Percentiles rank a stretch among this genome's conserved stretches.
Evolutionary conservation across 352 stramenopile genomes (phyloP).

Genomic region (Phytophthora aleatoria): DNA sequence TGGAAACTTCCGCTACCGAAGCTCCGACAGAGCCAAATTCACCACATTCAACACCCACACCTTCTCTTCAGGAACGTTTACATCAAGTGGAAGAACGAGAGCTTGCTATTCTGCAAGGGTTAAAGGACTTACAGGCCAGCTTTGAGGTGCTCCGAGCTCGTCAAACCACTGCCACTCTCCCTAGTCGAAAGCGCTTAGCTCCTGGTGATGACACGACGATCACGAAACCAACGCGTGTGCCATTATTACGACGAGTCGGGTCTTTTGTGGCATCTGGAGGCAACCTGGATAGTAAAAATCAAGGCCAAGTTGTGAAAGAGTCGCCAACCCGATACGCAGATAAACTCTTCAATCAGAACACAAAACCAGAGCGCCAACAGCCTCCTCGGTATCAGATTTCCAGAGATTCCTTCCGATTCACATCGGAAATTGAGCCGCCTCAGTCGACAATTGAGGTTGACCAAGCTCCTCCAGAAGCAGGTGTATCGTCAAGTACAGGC

Average conservation of each 20-base stretch:
- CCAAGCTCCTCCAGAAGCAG: not conserved
- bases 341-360: slow-evolving; percentile 21
- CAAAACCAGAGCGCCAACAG: not conserved
- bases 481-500: not conserved
- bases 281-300: slow-evolving; percentile 7
- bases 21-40: not conserved
- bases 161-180: not conserved
- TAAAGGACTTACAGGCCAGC: slow-evolving; percentile 26
- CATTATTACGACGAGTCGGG: slow-evolving; percentile 26
- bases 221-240: not conserved
- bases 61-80: slow-evolving; percentile 20
- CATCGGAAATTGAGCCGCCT: slow-evolving; percentile 18
- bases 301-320: slow-evolving; percentile 6
- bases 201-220: slow-evolving; percentile 8
- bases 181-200: slow-evolving; percentile 1
- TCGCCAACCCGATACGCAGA: slow-evolving; percentile 38
- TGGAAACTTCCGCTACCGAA: not conserved
- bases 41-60: not conserved
- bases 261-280: slow-evolving; percentile 21
- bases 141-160: slow-evolving; percentile 14
- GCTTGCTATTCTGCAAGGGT: slow-evolving; percentile 17
- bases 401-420: slow-evolving; percentile 16
- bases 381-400: not conserved
- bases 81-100: slow-evolving; percentile 30
- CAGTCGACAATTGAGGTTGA: slow-evolving; percentile 6